Evolutionary conservation across 805 yeast genomes (phyloP).

Genomic region (Yarrowia sp.): DNA sequence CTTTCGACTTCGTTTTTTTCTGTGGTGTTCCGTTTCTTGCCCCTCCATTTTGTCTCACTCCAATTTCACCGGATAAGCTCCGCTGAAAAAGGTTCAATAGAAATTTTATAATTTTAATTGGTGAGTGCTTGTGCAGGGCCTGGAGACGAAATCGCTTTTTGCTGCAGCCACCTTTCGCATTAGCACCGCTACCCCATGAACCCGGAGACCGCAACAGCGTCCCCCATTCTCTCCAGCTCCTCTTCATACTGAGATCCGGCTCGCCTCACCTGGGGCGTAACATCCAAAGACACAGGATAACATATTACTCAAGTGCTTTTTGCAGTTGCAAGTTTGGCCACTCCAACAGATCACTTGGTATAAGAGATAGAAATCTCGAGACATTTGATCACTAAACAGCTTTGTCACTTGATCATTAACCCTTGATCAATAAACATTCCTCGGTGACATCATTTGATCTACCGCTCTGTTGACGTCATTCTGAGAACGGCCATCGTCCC

Average conservation of each 20-base stretch:
- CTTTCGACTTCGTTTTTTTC: too few species aligned
- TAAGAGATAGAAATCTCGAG: too few species aligned
- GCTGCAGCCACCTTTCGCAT: constrained; percentile 20
- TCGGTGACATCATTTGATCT: too few species aligned
- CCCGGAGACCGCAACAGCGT: constrained; percentile 23
- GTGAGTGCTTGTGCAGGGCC: neutral
- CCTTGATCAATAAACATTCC: too few species aligned
- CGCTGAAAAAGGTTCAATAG: constrained; percentile 1
- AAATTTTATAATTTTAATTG: constrained; percentile 7
- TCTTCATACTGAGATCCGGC: constrained; percentile 32
- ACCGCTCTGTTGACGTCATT: too few species aligned
- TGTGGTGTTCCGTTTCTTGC: too few species aligned
- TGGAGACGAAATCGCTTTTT: neutral
- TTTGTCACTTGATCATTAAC: too few species aligned
- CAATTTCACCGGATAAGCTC: constrained; percentile 23
- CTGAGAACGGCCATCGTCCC: too few species aligned
- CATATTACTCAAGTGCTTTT: neutral
- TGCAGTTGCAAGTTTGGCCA: neutral
- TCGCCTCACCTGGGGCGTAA: constrained; percentile 31
- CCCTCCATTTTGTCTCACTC: constrained; percentile 9
- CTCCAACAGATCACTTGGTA: neutral
- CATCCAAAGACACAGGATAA: constrained; percentile 27
- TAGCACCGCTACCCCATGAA: constrained; percentile 33
- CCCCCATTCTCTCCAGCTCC: constrained; percentile 1
- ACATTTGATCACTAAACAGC: too few species aligned